phyloP scores from a whole-genome alignment of 2,329 filamentous ascomycete genomes.

The Fusarium sp. region DNA sequence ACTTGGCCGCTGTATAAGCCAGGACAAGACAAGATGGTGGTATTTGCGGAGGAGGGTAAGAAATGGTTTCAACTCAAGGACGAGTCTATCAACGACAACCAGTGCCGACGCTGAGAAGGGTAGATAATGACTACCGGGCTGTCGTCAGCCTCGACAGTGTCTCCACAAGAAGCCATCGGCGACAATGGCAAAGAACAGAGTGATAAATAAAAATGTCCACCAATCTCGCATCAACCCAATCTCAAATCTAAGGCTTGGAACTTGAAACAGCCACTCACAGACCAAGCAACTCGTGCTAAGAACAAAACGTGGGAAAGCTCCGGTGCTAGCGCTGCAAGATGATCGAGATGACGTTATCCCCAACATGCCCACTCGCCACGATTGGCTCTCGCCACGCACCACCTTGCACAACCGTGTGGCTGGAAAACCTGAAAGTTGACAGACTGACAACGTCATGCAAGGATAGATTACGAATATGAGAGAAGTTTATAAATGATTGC shows the following conservation, averaged over 20 bases:
- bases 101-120: neutral
- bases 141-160: neutral
- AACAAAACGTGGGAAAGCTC: conserved; percentile 18
- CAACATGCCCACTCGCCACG: neutral
- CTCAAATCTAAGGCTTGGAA: neutral
- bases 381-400: conserved; percentile 39
- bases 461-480: neutral
- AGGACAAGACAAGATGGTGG: conserved; percentile 31
- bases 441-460: conserved; percentile 37
- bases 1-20: conserved; percentile 41
- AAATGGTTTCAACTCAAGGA: conserved; percentile 17
- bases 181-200: neutral
- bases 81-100: conserved; percentile 19
- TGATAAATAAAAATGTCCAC: neutral
- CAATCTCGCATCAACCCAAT: neutral
- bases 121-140: neutral
- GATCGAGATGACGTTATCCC: conserved; percentile 36
- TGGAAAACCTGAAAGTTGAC: conserved; percentile 41
- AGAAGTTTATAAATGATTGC: conserved; percentile 4
- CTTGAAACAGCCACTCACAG: neutral
- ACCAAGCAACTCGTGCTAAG: conserved; percentile 1
- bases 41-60: conserved; percentile 31
- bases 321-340: conserved; percentile 31
- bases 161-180: neutral
- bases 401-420: conserved; percentile 26